Percentiles rank a stretch among this genome's conserved stretches.
phyloP scores from a whole-genome alignment of 2,329 filamentous ascomycete genomes.

The Leptographium wingfieldii region DNA sequence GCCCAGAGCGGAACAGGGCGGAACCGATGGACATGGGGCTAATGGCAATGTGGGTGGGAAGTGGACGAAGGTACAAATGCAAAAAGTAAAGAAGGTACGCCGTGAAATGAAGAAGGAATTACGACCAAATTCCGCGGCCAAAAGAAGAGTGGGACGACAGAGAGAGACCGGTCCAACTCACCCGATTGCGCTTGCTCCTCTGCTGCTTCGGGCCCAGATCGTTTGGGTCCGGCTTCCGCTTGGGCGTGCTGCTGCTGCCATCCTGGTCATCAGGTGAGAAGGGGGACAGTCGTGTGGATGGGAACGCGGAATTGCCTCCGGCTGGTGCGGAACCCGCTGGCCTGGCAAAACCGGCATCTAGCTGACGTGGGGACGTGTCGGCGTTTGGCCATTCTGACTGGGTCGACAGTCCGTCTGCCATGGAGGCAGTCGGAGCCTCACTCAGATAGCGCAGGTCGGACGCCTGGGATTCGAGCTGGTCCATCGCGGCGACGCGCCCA shows the following conservation, averaged over 20 bases:
- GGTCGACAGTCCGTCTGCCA: slow-evolving; percentile 11
- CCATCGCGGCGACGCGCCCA: slow-evolving; percentile 30
- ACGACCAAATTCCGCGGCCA: background rate
- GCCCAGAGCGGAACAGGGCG: background rate
- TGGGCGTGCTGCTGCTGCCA: slow-evolving; percentile 8
- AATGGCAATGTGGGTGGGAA: background rate
- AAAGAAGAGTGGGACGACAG: background rate
- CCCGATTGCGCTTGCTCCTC: slow-evolving; percentile 47
- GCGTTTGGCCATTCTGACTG: background rate
- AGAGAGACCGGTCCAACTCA: slow-evolving; percentile 21
- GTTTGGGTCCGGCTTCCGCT: slow-evolving; percentile 29
- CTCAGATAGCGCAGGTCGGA: slow-evolving; percentile 40
- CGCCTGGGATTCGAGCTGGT: slow-evolving; percentile 41
- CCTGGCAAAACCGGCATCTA: slow-evolving; percentile 10
- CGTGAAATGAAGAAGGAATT: background rate
- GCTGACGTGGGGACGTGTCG: slow-evolving; percentile 6
- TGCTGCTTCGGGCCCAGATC: slow-evolving; percentile 33
- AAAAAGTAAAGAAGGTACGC: background rate
- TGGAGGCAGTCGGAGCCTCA: slow-evolving; percentile 22
- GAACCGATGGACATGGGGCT: background rate
- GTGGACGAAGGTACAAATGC: background rate
- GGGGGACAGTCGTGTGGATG: background rate
- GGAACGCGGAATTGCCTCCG: slow-evolving; percentile 38
- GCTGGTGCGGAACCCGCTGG: slow-evolving; percentile 19
- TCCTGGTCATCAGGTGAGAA: slow-evolving; percentile 6